These are phyloP conservation scores for Micractinium sp. DNA, from an alignment of 139 green algal genomes.

Conservation along the genomic window DNA sequence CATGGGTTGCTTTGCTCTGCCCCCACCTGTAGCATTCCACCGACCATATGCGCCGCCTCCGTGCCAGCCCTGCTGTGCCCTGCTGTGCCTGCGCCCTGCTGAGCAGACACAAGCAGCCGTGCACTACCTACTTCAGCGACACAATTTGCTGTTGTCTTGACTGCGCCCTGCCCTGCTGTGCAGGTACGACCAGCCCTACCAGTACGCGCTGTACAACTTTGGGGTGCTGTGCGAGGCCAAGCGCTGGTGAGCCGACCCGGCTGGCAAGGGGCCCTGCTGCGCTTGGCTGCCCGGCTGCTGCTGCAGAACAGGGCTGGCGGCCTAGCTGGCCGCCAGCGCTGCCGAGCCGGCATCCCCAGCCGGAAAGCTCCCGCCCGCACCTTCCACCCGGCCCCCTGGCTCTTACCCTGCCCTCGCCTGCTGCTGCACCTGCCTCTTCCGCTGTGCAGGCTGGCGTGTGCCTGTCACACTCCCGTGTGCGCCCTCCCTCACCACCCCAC, in stretches of 20 bases:
- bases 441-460: neutral
- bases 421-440: neutral
- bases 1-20: no score
- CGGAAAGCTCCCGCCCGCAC: no score
- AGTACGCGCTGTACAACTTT: slow-evolving; percentile 78
- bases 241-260: slow-evolving; percentile 44
- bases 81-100: neutral
- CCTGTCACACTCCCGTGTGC: neutral
- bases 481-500: neutral
- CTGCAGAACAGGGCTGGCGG: no score
- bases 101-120: slow-evolving; percentile 76
- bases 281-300: no score
- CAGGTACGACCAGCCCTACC: slow-evolving; percentile 86
- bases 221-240: slow-evolving; percentile 53
- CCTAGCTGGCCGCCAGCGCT: no score
- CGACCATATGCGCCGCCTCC: no score
- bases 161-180: no score
- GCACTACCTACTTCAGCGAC: no score
- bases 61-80: neutral
- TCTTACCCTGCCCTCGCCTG: neutral
- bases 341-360: neutral
- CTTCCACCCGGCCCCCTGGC: neutral
- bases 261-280: neutral
- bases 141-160: no score
- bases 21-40: no score